phyloP scores from a whole-genome alignment of 2,329 filamentous ascomycete genomes.

The Hymenoscyphus repandus region DNA sequence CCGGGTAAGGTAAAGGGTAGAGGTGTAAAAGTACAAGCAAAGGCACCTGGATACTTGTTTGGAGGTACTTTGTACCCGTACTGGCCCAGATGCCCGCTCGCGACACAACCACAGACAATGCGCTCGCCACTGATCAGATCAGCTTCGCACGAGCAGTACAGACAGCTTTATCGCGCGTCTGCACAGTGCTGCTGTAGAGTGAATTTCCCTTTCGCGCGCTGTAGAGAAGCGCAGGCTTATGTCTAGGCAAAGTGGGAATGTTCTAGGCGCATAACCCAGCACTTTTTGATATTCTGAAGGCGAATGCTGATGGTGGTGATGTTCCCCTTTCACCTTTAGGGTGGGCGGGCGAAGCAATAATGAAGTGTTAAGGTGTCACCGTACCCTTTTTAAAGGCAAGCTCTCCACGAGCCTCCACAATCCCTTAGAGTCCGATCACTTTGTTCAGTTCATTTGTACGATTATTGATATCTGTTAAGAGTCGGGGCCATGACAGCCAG shows the following conservation, averaged over 20 bases:
- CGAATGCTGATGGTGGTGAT: not conserved
- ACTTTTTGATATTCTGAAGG: not conserved
- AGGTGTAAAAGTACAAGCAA: no score
- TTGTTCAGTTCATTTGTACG: constrained; percentile 31
- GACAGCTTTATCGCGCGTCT: constrained; percentile 7
- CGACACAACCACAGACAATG: not conserved
- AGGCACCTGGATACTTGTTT: no score
- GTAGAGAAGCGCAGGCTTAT: constrained; percentile 19
- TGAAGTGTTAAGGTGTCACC: constrained; percentile 31
- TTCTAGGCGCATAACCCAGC: not conserved
- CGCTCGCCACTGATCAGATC: not conserved
- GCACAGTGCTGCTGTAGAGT: not conserved
- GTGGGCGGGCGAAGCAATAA: constrained; percentile 3
- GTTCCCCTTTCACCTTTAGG: constrained; percentile 1
- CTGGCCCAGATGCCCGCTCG: not conserved
- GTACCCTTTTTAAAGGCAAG: constrained; percentile 28
- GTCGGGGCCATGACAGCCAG: constrained; percentile 24
- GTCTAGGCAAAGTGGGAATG: constrained; percentile 16
- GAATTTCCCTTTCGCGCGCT: constrained; percentile 3
- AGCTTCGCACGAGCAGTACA: not conserved
- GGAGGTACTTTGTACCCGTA: no score
- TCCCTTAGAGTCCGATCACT: constrained; percentile 21
- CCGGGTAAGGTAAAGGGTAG: no score
- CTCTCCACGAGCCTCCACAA: constrained; percentile 16
- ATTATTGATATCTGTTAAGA: constrained; percentile 29